A percentile compares a stretch with the other conserved stretches of the same genome.
Evolutionary conservation across 1,284 basidiomycete species (phyloP).

Genomic region (Papiliotrema terrestris): DNA sequence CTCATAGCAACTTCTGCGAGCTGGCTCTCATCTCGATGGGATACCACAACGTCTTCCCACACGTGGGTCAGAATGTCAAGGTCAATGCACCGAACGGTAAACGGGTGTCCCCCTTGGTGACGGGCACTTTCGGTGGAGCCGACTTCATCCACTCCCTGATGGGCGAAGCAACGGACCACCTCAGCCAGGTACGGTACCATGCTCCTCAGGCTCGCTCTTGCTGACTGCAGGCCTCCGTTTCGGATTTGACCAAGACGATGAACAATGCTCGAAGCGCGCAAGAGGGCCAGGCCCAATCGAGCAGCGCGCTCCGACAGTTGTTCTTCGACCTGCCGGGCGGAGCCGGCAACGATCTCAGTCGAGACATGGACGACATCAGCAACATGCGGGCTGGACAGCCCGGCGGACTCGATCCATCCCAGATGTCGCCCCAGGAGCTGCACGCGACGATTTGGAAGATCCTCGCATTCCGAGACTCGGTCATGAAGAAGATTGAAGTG

Average conservation of each 20-base stretch:
- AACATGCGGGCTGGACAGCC: constrained; percentile 60
- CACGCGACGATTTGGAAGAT: constrained; percentile 79
- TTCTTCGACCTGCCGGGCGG: constrained; percentile 61
- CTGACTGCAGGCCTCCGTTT: constrained; percentile 69
- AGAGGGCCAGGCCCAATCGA: constrained; percentile 54
- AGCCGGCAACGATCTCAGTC: constrained; percentile 53
- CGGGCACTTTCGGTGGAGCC: constrained; percentile 80
- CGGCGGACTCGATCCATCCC: constrained; percentile 63
- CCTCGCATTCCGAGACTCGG: constrained; percentile 75
- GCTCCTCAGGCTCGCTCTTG: background rate
- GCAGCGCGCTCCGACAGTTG: constrained; percentile 43
- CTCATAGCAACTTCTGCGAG: constrained; percentile 79
- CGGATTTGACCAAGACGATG: constrained; percentile 78
- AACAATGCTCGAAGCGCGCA: constrained; percentile 56
- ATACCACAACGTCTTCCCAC: constrained; percentile 73
- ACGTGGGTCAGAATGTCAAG: constrained; percentile 78
- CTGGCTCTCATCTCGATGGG: constrained; percentile 67
- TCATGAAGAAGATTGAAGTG: constrained; percentile 78
- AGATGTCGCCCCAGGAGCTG: constrained; percentile 85
- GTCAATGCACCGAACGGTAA: constrained; percentile 73
- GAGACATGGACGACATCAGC: constrained; percentile 73
- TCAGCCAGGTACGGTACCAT: constrained; percentile 21
- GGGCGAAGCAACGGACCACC: constrained; percentile 53
- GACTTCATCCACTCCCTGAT: constrained; percentile 74
- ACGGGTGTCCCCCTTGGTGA: constrained; percentile 76